A percentile compares a stretch with the other conserved stretches of the same genome.
phyloP scores from a whole-genome alignment of 768 basidiomycete genomes.

The Mrakia frigida region DNA sequence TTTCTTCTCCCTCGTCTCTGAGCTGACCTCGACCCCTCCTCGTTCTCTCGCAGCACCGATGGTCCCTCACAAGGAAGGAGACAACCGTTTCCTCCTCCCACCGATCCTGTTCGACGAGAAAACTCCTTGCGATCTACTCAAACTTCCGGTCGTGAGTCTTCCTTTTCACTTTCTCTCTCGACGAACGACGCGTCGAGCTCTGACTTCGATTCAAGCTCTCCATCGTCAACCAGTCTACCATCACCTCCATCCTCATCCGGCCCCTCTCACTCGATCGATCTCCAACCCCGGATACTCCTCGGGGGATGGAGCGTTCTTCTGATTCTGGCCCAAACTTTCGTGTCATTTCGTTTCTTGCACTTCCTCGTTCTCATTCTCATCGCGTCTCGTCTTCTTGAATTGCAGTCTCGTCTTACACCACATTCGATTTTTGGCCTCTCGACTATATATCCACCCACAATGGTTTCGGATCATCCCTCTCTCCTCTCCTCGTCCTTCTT shows the following conservation, averaged over 20 bases:
- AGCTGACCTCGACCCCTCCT: background rate
- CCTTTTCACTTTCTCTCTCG: background rate
- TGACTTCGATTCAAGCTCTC: background rate
- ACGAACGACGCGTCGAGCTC: background rate
- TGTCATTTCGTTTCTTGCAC: background rate
- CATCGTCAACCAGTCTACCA: slow-evolving; percentile 1
- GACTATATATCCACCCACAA: background rate
- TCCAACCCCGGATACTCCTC: background rate
- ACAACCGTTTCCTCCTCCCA: slow-evolving; percentile 20
- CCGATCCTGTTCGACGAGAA: slow-evolving; percentile 12
- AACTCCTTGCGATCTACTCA: slow-evolving; percentile 6
- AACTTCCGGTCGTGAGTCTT: background rate
- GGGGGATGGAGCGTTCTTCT: background rate
- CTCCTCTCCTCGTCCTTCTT: background rate
- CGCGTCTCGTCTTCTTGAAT: background rate
- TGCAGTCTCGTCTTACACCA: background rate
- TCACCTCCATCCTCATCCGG: background rate
- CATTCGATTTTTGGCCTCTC: background rate
- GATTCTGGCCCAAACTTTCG: background rate
- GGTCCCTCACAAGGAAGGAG: background rate
- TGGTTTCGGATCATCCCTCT: background rate
- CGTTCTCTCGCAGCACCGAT: background rate
- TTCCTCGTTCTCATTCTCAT: background rate
- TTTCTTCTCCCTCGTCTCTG: too few species aligned
- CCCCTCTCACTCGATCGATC: background rate